Evolutionary conservation across 1,284 basidiomycete species (phyloP).

Genomic region (Ceratobasidium sp.): DNA sequence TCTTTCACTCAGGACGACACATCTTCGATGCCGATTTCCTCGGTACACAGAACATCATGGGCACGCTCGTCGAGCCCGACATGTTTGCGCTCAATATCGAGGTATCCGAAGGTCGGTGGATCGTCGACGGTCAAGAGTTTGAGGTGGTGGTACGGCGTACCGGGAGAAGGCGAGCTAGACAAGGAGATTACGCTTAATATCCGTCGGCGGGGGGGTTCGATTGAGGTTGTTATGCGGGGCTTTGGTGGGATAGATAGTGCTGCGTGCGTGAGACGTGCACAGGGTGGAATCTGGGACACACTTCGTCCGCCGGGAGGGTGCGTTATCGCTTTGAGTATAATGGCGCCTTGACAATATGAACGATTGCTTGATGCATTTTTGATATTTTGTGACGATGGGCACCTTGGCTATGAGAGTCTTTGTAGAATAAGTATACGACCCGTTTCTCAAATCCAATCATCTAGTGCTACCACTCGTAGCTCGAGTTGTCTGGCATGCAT

Average conservation of each 20-base stretch:
- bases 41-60: conserved; percentile 25
- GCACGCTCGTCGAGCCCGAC: conserved; percentile 28
- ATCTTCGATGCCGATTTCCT: not conserved
- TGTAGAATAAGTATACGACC: conserved; percentile 5
- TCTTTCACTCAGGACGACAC: not conserved
- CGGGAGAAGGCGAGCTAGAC: conserved; percentile 59
- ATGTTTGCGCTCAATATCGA: conserved; percentile 62
- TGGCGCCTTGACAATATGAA: conserved; percentile 10
- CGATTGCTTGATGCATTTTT: not conserved
- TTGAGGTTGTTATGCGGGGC: conserved; percentile 57
- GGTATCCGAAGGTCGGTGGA: conserved; percentile 69
- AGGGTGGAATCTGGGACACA: conserved; percentile 23
- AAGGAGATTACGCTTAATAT: conserved; percentile 75
- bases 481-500: too few relatives aligned
- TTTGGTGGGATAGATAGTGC: conserved; percentile 31
- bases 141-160: conserved; percentile 87
- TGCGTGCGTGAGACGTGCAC: not conserved
- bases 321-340: conserved; percentile 21
- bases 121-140: conserved; percentile 75
- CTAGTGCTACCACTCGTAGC: not conserved
- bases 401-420: conserved; percentile 16
- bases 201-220: conserved; percentile 71
- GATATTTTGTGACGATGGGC: not conserved
- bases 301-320: conserved; percentile 36
- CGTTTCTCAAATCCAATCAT: too few relatives aligned